Evolutionary conservation across 1,139 yeast species (phyloP), one percentile per base, ranked within the genome.

Genomic region (Magnusiomyces ingens): DNA sequence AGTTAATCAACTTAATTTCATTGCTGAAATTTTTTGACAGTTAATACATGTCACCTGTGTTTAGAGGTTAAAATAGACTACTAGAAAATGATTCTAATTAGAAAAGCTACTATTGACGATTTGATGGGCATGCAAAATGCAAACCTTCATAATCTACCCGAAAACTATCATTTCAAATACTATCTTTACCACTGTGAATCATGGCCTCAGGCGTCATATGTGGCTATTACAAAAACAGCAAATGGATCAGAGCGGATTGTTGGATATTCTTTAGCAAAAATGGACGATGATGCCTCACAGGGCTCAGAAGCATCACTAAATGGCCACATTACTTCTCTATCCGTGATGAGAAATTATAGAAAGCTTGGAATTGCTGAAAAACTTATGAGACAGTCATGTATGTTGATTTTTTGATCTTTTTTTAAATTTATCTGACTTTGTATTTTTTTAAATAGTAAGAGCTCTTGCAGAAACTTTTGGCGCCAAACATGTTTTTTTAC

Each of bases 181-280:
- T 93, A 91, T 70, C 79, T 94, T 78, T 93, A 93, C 69, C 99
- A 93, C 69, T 79, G 90, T 18, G 74, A 91, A 55, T 85, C 97
- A 45, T 93, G 99, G 99, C 99, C 99, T 1, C 96, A 93, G 68
- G 95, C 95, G 6, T 88, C 96, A 50, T 93, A 84, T 73, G 99
- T 93, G 38, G 99, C 99, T 22, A 85, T 94, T 1, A 87, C 94
- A 1, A 82, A 78, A 1, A 79, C 75, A 52, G 63, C 70, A 13
- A 67, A 65, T 26, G 76, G 72, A 22, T 71, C 69, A 22, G 96
- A 88, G 67, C 85, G 88, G 61, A 78, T 93, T 48, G 95, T 93
- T 40, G 99, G 99, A 3, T 94, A 93, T 67, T 98, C 89, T 3
- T 76, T 93, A 60, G 96, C 96, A 1, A 93, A 93, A 68, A 88